phyloP scores from a whole-genome alignment of 352 stramenopile genomes.

The Phytophthora sojae region DNA sequence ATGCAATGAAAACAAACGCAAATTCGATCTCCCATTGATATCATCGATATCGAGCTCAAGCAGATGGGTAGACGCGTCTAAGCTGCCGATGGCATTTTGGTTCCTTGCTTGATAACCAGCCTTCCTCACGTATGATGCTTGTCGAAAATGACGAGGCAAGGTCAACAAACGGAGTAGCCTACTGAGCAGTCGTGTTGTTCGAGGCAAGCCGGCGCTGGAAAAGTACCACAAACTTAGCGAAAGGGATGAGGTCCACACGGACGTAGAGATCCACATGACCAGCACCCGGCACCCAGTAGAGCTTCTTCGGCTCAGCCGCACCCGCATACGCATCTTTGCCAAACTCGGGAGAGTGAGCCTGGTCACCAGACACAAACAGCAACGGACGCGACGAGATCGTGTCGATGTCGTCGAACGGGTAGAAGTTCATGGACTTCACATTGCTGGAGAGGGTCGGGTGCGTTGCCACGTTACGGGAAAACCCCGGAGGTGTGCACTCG shows the following conservation, averaged over 20 bases:
- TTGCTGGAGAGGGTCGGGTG: too few species aligned
- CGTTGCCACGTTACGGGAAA: too few species aligned
- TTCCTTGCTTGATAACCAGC: too few species aligned
- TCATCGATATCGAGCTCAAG: too few species aligned
- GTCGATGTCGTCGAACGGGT: slow-evolving; percentile 30
- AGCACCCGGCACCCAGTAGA: slow-evolving; percentile 20
- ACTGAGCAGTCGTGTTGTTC: slow-evolving; percentile 5
- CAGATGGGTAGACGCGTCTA: too few species aligned
- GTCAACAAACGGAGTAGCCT: too few species aligned
- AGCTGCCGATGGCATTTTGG: too few species aligned
- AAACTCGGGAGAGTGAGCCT: slow-evolving; percentile 20
- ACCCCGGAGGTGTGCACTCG: slow-evolving; percentile 12
- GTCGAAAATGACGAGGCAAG: too few species aligned
- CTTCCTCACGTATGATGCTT: too few species aligned
- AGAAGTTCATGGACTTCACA: slow-evolving; percentile 28
- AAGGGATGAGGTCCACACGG: slow-evolving; percentile 23
- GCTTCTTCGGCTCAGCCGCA: slow-evolving; percentile 23
- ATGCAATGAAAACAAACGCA: too few species aligned
- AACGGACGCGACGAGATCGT: slow-evolving; percentile 22
- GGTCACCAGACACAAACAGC: slow-evolving; percentile 19
- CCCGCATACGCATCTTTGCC: slow-evolving; percentile 18
- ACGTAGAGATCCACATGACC: slow-evolving; percentile 24
- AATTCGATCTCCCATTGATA: too few species aligned
- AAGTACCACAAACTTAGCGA: slow-evolving; percentile 18
- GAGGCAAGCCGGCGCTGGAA: slow-evolving; percentile 5